phyloP scores from a whole-genome alignment of 148 eudicot genomes.

The Camellia lanceoleosa region DNA sequence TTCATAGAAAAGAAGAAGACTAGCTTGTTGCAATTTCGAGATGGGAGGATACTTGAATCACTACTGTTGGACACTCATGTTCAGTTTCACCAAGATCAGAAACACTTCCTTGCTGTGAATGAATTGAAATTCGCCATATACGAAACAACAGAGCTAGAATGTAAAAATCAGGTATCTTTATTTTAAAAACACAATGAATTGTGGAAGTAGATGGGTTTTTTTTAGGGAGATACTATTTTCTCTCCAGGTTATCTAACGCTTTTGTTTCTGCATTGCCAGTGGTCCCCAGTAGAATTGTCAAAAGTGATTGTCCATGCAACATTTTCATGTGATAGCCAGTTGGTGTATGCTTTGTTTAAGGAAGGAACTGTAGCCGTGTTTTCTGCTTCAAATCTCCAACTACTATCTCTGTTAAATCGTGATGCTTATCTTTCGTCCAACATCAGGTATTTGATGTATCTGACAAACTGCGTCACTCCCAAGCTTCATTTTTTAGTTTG shows the following conservation, averaged over 20 bases:
- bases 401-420: slow-evolving; percentile 23
- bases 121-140: slow-evolving; percentile 48
- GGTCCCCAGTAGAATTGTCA: slow-evolving; percentile 30
- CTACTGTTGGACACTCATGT: background rate
- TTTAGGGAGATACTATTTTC: background rate
- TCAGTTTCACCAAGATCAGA: background rate
- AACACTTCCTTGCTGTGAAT: background rate
- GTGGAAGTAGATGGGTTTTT: background rate
- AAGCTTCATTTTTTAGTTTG: too few species aligned
- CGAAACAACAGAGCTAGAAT: slow-evolving; percentile 48
- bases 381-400: slow-evolving; percentile 39
- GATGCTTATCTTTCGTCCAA: slow-evolving; percentile 43
- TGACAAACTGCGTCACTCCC: too few species aligned
- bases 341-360: slow-evolving; percentile 44
- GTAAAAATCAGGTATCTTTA: slow-evolving; percentile 38
- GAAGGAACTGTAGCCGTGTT: slow-evolving; percentile 46
- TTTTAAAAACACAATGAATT: too few species aligned
- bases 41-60: too few species aligned
- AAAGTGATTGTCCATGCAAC: slow-evolving; percentile 38
- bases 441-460: too few species aligned
- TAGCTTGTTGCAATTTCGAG: background rate
- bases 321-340: slow-evolving; percentile 51
- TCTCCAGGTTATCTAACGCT: background rate
- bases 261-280: slow-evolving; percentile 38
- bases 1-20: background rate